A percentile compares a stretch with the other conserved stretches of the same genome.
Evolutionary conservation across 352 stramenopile genomes (phyloP).

Genomic region (Blastocystis sp.): DNA sequence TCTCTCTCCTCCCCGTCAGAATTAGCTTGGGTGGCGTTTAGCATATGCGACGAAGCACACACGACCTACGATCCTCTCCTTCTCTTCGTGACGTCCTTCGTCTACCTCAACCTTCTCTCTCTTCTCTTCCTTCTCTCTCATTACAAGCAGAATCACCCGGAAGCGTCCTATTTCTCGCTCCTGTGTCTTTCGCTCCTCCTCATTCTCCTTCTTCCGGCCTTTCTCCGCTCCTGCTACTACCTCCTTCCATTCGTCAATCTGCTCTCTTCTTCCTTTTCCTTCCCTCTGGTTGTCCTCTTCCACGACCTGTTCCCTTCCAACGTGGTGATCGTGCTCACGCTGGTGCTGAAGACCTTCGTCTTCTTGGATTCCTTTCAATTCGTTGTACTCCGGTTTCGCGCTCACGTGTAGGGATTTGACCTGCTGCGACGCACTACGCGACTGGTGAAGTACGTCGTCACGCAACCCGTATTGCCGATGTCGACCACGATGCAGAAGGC

Average conservation of each 20-base stretch:
- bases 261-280: slow-evolving; percentile 6
- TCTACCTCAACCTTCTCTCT: not conserved
- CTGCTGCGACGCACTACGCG: slow-evolving; percentile 1
- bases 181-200: not conserved
- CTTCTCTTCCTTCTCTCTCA: slow-evolving; percentile 34
- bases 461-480: too few species aligned
- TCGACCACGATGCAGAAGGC: not conserved
- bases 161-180: not conserved
- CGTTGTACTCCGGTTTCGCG: not conserved
- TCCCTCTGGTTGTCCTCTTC: slow-evolving; percentile 36
- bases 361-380: not conserved
- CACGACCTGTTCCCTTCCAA: slow-evolving; percentile 13
- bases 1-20: not conserved
- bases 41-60: not conserved
- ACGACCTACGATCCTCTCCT: not conserved
- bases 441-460: not conserved
- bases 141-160: not conserved
- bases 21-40: slow-evolving; percentile 1
- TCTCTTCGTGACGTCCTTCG: not conserved
- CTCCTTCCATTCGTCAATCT: slow-evolving; percentile 11
- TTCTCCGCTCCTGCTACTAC: slow-evolving; percentile 10
- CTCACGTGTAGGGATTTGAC: not conserved
- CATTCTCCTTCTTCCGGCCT: not conserved
- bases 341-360: slow-evolving; percentile 9
- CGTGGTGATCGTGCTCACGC: slow-evolving; percentile 7